Evolutionary conservation across 2,329 filamentous ascomycete species (phyloP), one percentile per base, ranked within the genome.

Genomic region (Diaporthe australafricana): DNA sequence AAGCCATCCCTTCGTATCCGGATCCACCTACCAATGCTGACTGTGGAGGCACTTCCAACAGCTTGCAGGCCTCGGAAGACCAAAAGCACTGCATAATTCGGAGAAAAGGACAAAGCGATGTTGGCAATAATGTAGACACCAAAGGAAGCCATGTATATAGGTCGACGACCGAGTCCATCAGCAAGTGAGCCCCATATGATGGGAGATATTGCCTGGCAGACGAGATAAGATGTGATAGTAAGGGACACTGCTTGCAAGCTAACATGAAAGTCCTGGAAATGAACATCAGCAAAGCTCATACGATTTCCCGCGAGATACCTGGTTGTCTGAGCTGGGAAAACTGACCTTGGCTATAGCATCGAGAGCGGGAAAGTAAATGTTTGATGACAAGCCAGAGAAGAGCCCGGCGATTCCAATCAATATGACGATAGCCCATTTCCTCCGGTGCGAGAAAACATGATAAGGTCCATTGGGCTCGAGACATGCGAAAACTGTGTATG

Each of bases 331-430:
- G 35, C 12, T 14, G 27, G 35, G 25, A n/a, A 66, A 12, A 74
- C 73, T 45, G 74, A 81, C 81, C 66, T 76, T 70, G 9, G 83
- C 78, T 20, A 87, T 81, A 3, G 78, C 73, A 55, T 81, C 79
- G 6, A 87, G 73, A 0, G 84, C 81, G 0, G 86, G 85, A 63
- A 86, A 82, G 78, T 88, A 88, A 65, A 89, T 87, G 72, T 85
- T 87, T 40, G 83, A 84, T 4, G 86, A 86, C 16, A 87, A 74
- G 1, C 87, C 87, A 3, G 87, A 88, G 78, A 89, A 88, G 38
- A 89, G 79, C 1, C 84, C 85, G 1, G 86, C 87, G 1, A 86
- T 76, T 2, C 86, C 83, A 30, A 87, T 84, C 65, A 86, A 85
- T 76, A 84, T 80, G 30, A 87, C 83, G 42, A 88, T 83, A 73